phyloP scores from a whole-genome alignment of 2,329 filamentous ascomycete genomes.

The Diaporthe sp. region DNA sequence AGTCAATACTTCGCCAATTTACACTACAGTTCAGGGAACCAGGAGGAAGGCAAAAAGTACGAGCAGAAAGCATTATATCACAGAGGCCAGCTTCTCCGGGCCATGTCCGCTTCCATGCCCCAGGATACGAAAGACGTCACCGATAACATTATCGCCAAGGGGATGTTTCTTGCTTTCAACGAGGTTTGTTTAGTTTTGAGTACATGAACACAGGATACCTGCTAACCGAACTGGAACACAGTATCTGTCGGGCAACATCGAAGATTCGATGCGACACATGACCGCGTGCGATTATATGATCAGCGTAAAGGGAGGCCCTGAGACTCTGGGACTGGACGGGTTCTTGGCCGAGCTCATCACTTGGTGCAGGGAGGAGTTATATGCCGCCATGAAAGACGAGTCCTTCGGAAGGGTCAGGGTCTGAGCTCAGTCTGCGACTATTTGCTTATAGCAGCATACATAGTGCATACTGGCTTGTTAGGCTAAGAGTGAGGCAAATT shows the following conservation, averaged over 20 bases:
- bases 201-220: neutral
- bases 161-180: constrained; percentile 26
- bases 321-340: constrained; percentile 40
- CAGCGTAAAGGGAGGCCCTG: constrained; percentile 1
- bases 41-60: neutral
- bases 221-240: neutral
- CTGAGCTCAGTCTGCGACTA: neutral
- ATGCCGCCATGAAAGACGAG: neutral
- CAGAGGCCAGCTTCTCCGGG: constrained; percentile 24
- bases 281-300: constrained; percentile 32
- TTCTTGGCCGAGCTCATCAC: constrained; percentile 27
- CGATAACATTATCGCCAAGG: constrained; percentile 21
- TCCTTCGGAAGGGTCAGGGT: neutral
- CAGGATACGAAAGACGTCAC: neutral
- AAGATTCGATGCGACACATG: constrained; percentile 8
- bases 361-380: constrained; percentile 25
- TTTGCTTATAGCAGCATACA: neutral
- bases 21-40: neutral
- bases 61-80: constrained; percentile 28
- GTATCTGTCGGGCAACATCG: constrained; percentile 23
- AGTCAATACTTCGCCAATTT: constrained; percentile 10
- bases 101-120: constrained; percentile 17
- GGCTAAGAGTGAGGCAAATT: neutral
- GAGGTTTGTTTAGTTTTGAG: neutral
- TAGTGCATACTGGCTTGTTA: too few species aligned